phyloP scores from a whole-genome alignment of 495 filamentous ascomycete genomes.

The Hyaloscypha variabilis region DNA sequence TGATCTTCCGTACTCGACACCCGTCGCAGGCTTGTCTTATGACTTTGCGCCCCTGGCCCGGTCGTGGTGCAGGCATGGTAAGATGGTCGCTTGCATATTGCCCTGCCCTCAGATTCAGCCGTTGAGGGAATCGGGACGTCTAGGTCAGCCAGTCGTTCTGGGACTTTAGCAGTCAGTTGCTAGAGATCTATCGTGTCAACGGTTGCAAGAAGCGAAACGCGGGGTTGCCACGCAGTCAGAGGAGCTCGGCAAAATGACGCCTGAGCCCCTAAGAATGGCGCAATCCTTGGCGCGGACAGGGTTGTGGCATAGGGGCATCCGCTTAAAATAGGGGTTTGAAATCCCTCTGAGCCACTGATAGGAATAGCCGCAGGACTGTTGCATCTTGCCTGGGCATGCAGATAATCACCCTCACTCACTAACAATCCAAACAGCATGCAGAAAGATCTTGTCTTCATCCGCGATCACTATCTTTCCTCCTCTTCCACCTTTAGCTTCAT shows the following conservation, averaged over 20 bases:
- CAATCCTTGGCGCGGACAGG: background rate
- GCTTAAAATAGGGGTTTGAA: background rate
- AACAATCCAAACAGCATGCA: no score
- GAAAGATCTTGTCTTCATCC: no score
- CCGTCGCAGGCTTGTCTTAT: constrained; percentile 38
- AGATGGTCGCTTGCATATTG: background rate
- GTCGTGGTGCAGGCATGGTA: background rate
- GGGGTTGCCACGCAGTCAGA: background rate
- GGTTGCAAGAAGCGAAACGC: background rate
- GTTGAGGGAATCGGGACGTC: background rate
- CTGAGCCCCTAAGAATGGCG: background rate
- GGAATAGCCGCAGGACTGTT: no score
- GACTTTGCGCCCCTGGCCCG: background rate
- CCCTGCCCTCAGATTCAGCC: background rate
- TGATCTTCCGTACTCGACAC: constrained; percentile 40
- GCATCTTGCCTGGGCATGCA: no score
- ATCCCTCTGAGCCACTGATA: no score
- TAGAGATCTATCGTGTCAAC: no score
- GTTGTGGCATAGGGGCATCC: background rate
- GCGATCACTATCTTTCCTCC: no score
- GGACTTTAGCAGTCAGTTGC: no score
- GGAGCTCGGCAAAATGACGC: background rate
- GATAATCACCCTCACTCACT: no score
- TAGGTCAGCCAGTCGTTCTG: no score
- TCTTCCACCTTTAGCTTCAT: no score